Evolutionary conservation across 306 rosid species (phyloP).

Genomic region (Casuarina cunninghamiana): DNA sequence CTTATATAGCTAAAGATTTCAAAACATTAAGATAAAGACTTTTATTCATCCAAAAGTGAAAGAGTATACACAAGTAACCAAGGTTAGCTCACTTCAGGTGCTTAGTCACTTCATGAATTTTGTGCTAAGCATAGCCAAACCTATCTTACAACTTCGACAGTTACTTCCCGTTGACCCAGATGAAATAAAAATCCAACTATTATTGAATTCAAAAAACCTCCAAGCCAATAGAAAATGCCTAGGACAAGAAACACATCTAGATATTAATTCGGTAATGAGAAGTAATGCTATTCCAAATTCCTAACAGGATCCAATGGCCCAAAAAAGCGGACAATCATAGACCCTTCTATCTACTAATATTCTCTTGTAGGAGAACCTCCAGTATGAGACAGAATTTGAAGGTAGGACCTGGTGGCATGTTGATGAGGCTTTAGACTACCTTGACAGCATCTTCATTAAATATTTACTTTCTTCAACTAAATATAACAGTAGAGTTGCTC

Average conservation of each 20-base stretch:
- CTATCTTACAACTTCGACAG: background rate
- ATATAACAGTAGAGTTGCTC: background rate
- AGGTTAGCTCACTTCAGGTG: background rate
- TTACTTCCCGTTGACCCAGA: background rate
- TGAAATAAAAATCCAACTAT: background rate
- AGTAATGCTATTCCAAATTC: background rate
- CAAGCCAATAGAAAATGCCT: background rate
- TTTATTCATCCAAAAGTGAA: background rate
- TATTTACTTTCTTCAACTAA: background rate
- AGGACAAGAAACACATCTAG: background rate
- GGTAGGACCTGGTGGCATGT: background rate
- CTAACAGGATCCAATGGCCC: background rate
- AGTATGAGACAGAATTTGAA: background rate
- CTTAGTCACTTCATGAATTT: background rate
- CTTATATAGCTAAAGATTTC: background rate
- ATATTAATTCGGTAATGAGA: background rate
- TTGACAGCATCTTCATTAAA: background rate
- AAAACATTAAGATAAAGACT: background rate
- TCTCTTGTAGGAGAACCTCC: background rate
- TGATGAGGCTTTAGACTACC: background rate
- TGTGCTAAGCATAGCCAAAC: background rate
- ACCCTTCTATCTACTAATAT: background rate
- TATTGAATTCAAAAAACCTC: background rate
- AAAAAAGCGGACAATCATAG: background rate
- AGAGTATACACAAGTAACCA: background rate